Evolutionary conservation across 2,329 filamentous ascomycete genomes (phyloP).

Genomic region (Sphaerulina vaccinii): DNA sequence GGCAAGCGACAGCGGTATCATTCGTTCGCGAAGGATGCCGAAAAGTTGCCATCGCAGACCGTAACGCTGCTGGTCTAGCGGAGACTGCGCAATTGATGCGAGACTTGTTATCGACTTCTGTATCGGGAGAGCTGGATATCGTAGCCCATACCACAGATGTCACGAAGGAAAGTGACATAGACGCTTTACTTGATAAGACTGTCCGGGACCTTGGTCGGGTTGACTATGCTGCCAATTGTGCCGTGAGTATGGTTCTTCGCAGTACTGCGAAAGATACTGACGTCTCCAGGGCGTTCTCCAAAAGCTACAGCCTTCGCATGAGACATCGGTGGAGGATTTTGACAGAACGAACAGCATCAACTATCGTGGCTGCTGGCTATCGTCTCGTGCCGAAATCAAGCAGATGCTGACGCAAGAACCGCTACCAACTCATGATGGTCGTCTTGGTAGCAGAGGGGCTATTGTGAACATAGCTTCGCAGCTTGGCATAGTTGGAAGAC

Average conservation of each 20-base stretch:
- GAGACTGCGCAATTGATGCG: constrained; percentile 38
- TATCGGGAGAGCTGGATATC: constrained; percentile 24
- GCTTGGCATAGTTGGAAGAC: constrained; percentile 46
- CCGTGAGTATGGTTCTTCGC: constrained; percentile 27
- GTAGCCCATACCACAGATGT: constrained; percentile 39
- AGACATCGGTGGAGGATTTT: constrained; percentile 41
- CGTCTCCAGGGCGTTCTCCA: constrained; percentile 39
- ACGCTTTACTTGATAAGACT: constrained; percentile 36
- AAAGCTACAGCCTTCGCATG: constrained; percentile 40
- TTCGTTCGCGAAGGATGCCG: constrained; percentile 48
- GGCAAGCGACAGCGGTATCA: constrained; percentile 44
- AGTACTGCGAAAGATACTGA: background rate
- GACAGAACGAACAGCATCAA: constrained; percentile 47
- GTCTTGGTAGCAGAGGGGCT: constrained; percentile 42
- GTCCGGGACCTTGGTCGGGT: constrained; percentile 42
- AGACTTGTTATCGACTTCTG: constrained; percentile 21
- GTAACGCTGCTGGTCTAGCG: constrained; percentile 35
- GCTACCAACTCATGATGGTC: constrained; percentile 45
- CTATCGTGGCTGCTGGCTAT: constrained; percentile 49
- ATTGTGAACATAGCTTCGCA: constrained; percentile 49
- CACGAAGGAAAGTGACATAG: constrained; percentile 38
- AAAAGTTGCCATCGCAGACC: constrained; percentile 45
- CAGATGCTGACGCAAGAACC: constrained; percentile 49
- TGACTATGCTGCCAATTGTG: constrained; percentile 51
- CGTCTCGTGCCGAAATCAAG: constrained; percentile 44